phyloP scores from a whole-genome alignment of 202 grass and related monocot species.

The Musa balbisiana region DNA sequence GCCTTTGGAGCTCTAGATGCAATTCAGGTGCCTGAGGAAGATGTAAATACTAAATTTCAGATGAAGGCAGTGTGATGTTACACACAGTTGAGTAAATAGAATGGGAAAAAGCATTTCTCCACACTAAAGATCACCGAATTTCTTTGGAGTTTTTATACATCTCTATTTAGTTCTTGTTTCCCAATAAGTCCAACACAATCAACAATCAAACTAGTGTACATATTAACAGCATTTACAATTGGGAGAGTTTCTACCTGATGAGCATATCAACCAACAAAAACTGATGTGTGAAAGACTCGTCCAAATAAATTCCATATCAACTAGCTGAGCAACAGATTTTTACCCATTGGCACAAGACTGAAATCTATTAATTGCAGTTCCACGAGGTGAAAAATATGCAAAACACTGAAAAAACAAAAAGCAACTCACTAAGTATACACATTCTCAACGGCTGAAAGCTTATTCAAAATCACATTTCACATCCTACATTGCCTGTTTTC shows the following conservation, averaged over 20 bases:
- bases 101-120: background rate
- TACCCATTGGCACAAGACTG: too few species aligned
- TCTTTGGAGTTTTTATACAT: background rate
- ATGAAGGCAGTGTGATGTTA: background rate
- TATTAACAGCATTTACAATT: background rate
- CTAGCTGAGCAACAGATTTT: too few species aligned
- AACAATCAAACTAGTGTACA: background rate
- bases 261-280: background rate
- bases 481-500: too few species aligned
- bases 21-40: constrained; percentile 6
- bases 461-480: too few species aligned
- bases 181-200: background rate
- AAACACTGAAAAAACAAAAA: too few species aligned
- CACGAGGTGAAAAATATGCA: too few species aligned
- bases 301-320: background rate
- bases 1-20: constrained; percentile 7
- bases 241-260: background rate
- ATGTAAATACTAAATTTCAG: background rate
- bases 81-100: background rate
- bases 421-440: too few species aligned
- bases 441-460: too few species aligned
- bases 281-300: background rate
- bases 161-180: background rate
- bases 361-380: too few species aligned
- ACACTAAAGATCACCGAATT: background rate